A percentile compares a stretch with the other conserved stretches of the same genome.
Conservation (phyloP, 139 green algal genomes). For the Gonium pectorale region DNA sequence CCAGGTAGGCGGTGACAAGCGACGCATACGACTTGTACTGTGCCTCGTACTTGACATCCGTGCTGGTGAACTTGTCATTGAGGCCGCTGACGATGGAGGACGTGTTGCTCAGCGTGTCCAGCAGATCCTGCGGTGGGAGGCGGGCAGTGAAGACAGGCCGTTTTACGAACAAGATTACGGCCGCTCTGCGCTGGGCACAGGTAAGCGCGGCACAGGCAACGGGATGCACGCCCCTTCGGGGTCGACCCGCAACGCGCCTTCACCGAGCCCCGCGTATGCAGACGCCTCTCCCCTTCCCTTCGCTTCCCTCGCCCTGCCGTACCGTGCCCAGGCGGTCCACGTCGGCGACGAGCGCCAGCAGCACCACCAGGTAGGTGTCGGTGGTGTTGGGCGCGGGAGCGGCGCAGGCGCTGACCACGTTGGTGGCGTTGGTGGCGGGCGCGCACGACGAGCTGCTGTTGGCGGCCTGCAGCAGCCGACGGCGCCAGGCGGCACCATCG, state of each 20-base stretch:
- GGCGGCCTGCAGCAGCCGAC: neutral
- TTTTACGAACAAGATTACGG: too few relatives aligned
- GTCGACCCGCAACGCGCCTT: neutral
- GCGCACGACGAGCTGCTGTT: neutral
- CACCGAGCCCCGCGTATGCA: neutral
- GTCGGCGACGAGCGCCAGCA: slow-evolving; percentile 7
- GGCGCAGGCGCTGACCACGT: neutral
- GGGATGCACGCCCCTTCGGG: neutral
- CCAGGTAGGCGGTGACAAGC: neutral
- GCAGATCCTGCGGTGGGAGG: neutral
- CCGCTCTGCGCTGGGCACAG: too few relatives aligned
- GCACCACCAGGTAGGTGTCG: neutral
- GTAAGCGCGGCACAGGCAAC: neutral
- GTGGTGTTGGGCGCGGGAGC: neutral
- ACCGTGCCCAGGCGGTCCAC: slow-evolving; percentile 1
- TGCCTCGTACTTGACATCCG: neutral
- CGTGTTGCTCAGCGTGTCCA: neutral
- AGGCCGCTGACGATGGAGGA: slow-evolving; percentile 2
- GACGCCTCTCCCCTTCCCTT: neutral
- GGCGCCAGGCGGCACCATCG: neutral
- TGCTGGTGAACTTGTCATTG: slow-evolving; percentile 23
- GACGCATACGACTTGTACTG: slow-evolving; percentile 12
- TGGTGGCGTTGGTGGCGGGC: slow-evolving; percentile 22
- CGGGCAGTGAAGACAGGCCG: neutral
- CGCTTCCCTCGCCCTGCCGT: neutral